These are phyloP conservation scores for Nemania diffusa DNA, from an alignment of 2,329 filamentous ascomycete species.

Conservation along the genomic window DNA sequence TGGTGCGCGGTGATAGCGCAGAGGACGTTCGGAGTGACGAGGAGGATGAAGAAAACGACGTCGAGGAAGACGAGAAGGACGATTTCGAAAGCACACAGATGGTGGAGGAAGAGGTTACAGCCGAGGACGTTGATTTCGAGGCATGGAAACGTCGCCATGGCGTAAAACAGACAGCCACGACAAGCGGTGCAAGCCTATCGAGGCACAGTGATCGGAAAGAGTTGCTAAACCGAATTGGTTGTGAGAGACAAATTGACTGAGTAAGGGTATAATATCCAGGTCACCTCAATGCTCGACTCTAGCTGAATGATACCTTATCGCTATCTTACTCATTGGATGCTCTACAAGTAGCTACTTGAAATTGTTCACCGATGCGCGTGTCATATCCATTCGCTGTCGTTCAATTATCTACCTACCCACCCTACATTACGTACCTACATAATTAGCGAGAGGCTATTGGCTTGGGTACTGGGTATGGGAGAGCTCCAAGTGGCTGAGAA, in stretches of 20 bases:
- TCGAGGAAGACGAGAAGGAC: constrained; percentile 60
- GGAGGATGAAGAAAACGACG: constrained; percentile 74
- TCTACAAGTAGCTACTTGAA: too few species aligned
- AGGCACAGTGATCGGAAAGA: constrained; percentile 80
- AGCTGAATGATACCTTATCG: neutral
- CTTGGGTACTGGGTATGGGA: neutral
- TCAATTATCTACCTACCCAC: neutral
- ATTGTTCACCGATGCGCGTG: neutral
- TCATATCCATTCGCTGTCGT: neutral
- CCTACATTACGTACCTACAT: too few species aligned
- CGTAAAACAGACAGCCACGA: constrained; percentile 59
- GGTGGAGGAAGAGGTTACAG: constrained; percentile 79
- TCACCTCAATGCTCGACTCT: neutral
- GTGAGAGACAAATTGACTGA: constrained; percentile 75
- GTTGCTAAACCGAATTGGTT: constrained; percentile 80
- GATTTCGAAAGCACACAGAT: constrained; percentile 54
- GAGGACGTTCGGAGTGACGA: constrained; percentile 90
- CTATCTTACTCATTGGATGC: neutral
- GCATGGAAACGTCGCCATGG: constrained; percentile 66
- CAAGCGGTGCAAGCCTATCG: constrained; percentile 70
- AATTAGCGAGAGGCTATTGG: neutral
- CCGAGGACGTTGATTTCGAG: constrained; percentile 73
- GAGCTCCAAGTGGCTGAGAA: neutral
- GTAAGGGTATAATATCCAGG: neutral
- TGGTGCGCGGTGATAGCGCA: constrained; percentile 77